phyloP scores from a whole-genome alignment of 192 early-diverging fungal genomes.

The Umbelopsis isabellina region DNA sequence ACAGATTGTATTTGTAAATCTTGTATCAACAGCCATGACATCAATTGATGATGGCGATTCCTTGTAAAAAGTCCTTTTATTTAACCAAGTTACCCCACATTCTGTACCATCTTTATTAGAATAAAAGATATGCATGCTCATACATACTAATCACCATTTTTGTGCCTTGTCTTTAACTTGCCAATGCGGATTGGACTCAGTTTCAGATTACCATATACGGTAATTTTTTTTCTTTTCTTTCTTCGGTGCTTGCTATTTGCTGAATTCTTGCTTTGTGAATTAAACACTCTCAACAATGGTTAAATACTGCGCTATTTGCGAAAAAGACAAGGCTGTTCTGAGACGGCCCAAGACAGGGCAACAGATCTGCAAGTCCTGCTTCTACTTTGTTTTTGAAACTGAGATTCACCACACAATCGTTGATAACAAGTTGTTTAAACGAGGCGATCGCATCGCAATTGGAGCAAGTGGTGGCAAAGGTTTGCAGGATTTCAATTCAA shows the following conservation, averaged over 20 bases:
- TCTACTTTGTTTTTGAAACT: conserved; percentile 91
- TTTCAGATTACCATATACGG: background rate
- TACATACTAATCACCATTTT: background rate
- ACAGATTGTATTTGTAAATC: background rate
- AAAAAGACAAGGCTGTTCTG: conserved; percentile 72
- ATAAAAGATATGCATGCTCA: background rate
- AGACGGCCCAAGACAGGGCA: conserved; percentile 93
- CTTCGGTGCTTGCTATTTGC: background rate
- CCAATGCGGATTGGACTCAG: background rate
- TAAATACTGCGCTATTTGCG: conserved; percentile 73
- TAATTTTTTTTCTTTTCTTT: background rate
- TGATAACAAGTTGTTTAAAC: conserved; percentile 79
- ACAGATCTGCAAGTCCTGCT: conserved; percentile 88
- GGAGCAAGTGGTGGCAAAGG: conserved; percentile 94
- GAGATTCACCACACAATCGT: conserved; percentile 93
- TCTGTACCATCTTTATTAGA: background rate
- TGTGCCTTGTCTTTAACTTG: background rate
- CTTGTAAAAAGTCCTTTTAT: background rate
- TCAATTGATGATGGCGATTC: background rate
- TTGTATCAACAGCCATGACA: background rate
- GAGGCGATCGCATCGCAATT: conserved; percentile 91
- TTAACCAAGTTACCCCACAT: background rate
- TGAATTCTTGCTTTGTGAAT: background rate
- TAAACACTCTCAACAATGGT: conserved; percentile 41
- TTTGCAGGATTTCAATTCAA: conserved; percentile 25